These are phyloP conservation scores for Euphrasia confusa DNA, from an alignment of 257 asterid genomes.

Conservation along the genomic window DNA sequence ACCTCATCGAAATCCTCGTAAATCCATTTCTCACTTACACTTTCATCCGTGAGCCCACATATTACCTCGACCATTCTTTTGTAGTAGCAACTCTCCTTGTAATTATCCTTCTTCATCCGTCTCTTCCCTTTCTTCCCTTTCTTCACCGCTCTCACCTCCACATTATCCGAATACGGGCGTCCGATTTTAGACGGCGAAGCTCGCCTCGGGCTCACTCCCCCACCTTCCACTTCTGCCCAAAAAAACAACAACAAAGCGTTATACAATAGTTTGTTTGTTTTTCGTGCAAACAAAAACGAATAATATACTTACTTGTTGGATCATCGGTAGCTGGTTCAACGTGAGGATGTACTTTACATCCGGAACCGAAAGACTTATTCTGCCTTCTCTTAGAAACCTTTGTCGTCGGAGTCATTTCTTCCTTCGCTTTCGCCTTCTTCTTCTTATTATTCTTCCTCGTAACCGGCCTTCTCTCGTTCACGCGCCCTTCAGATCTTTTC, in stretches of 20 bases:
- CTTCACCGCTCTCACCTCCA: slow-evolving; percentile 11
- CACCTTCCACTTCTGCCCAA: not conserved
- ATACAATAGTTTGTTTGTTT: too few relatives aligned
- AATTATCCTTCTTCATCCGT: slow-evolving; percentile 18
- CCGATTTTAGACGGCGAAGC: not conserved
- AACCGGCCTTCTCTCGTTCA: slow-evolving; percentile 32
- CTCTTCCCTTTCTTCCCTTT: slow-evolving; percentile 16
- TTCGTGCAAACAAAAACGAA: too few relatives aligned
- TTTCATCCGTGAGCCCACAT: slow-evolving; percentile 33
- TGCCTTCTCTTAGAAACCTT: slow-evolving; percentile 22
- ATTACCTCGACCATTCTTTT: slow-evolving; percentile 31
- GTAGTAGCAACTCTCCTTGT: slow-evolving; percentile 14
- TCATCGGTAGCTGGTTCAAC: not conserved
- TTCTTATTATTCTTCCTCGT: not conserved
- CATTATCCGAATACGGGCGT: not conserved
- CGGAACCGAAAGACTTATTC: slow-evolving; percentile 10
- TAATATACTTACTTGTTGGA: too few relatives aligned
- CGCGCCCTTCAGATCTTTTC: slow-evolving; percentile 3
- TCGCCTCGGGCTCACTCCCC: not conserved
- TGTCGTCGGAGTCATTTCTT: slow-evolving; percentile 10
- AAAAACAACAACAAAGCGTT: too few relatives aligned
- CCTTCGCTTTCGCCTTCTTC: slow-evolving; percentile 4
- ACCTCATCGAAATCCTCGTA: slow-evolving; percentile 32
- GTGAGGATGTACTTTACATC: slow-evolving; percentile 21
- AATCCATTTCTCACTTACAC: slow-evolving; percentile 33